Conservation (phyloP, 1,284 basidiomycete species). For the Cryptococcus sp. region DNA sequence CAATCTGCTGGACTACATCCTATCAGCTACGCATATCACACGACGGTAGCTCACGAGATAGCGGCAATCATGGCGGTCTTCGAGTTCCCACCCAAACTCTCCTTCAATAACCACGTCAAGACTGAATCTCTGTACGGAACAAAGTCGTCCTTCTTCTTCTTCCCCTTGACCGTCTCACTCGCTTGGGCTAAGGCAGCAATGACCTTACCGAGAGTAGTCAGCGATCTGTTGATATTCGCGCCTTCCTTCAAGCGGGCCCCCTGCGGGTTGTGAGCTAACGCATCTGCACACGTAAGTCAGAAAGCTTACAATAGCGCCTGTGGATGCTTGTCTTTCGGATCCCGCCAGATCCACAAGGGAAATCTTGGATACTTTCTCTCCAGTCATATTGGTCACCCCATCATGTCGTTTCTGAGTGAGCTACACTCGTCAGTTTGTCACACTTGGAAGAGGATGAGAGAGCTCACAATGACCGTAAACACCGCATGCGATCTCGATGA, state of each 20-base stretch:
- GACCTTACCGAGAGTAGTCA: conserved; percentile 95
- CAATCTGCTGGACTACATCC: conserved; percentile 65
- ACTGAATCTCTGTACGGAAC: conserved; percentile 93
- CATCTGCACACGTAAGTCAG: neutral
- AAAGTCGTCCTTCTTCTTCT: conserved; percentile 84
- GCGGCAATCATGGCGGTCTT: conserved; percentile 89
- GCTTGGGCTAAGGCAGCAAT: conserved; percentile 84
- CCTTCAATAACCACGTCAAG: conserved; percentile 95
- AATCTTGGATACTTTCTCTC: conserved; percentile 94
- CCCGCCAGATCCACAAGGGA: conserved; percentile 94
- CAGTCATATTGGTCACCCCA: conserved; percentile 73
- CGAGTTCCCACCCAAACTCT: conserved; percentile 90
- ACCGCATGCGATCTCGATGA: conserved; percentile 97
- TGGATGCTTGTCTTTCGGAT: conserved; percentile 92
- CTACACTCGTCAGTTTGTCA: conserved; percentile 19
- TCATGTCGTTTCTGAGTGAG: conserved; percentile 87
- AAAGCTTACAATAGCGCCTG: conserved; percentile 69
- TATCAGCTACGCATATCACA: too few species aligned
- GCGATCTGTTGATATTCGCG: conserved; percentile 95
- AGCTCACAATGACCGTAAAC: conserved; percentile 71
- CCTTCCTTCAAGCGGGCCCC: conserved; percentile 91
- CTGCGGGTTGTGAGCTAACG: conserved; percentile 14
- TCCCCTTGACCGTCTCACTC: conserved; percentile 59
- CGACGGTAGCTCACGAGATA: conserved; percentile 57
- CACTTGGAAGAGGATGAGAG: neutral